Percentiles rank a stretch among this genome's conserved stretches.
Conservation (phyloP, 257 asterid genomes). For the Fraxinus cuspidata region DNA sequence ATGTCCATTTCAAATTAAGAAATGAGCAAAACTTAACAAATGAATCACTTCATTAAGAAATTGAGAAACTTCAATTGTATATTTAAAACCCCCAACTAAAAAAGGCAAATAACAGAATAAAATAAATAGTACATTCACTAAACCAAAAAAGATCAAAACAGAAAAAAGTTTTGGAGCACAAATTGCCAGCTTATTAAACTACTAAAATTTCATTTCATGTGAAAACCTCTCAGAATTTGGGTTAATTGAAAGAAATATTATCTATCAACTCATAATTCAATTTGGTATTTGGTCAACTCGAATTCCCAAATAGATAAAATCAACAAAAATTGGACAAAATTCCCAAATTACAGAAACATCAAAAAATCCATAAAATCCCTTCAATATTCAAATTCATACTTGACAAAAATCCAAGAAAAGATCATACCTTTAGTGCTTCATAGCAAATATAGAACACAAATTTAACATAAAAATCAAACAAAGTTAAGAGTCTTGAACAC, state of each 20-base stretch:
- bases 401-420: not conserved
- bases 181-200: slow-evolving; percentile 4
- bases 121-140: not conserved
- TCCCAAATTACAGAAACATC: slow-evolving; percentile 13
- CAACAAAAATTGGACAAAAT: slow-evolving; percentile 15
- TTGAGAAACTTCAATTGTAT: not conserved
- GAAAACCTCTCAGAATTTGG: slow-evolving; percentile 2
- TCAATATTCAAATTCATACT: not conserved
- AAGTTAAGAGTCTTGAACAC: not conserved
- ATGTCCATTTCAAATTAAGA: slow-evolving; percentile 12
- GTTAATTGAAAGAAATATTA: slow-evolving; percentile 9
- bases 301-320: slow-evolving; percentile 12
- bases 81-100: not conserved
- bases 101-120: slow-evolving; percentile 1
- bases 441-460: not conserved
- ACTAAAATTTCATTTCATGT: slow-evolving; percentile 21
- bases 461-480: not conserved
- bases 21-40: slow-evolving; percentile 11
- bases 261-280: slow-evolving; percentile 10
- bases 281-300: slow-evolving; percentile 37
- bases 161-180: not conserved
- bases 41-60: not conserved
- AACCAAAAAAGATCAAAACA: slow-evolving; percentile 7
- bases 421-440: not conserved
- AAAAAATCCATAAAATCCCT: slow-evolving; percentile 19